Evolutionary conservation across 495 filamentous ascomycete genomes (phyloP), one percentile per base, ranked within the genome.

Genomic region (Aspergillus conjunctus): DNA sequence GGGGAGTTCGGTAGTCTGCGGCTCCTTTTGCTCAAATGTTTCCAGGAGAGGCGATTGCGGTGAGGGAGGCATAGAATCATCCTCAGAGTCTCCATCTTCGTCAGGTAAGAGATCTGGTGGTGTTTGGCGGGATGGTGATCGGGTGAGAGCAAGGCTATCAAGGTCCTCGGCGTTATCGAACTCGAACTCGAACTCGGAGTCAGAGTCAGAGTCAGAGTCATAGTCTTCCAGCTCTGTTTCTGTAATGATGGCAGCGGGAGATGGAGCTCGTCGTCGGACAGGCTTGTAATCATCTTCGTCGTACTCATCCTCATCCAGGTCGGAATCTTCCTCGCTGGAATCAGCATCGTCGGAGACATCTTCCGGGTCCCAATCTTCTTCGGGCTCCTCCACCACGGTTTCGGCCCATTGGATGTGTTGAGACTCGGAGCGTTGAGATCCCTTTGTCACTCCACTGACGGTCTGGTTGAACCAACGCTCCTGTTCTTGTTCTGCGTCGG

Each of bases 381-480:
- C 86, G 37, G 85, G 80, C 63, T 91, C 86, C 72, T 92, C 91
- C 57, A 85, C 79, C 61, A 93, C 82, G 49, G 84, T 79, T 64
- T 96, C 91, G 45, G 90, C 88, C 91, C 91, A 96, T 85, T 93
- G 88, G 70, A 96, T 86, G 81, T 91, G 91, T 66, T 80, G 81
- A 45, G 87, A 80, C 61, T 84, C 81, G 54, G 81, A 76, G 61
- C 83, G 81, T 54, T 78, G 75, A 50, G 72, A 69, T 58, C 76
- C 69, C 68, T 81, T 79, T 73, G 74, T 76, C 66, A 90, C 91
- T 67, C 88, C 89, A 71, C 81, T 85, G 76, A 97, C 91, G 60
- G 90, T 91, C 77, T 93, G 87, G 85, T 97, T 92, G 87, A 97
- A 98, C 95, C 95, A 98, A 55, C 83, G 88, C 76, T 98, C 94